These are phyloP conservation scores for Diplocarpon rosae DNA, from an alignment of 2,329 filamentous ascomycete species.

Conservation along the genomic window DNA sequence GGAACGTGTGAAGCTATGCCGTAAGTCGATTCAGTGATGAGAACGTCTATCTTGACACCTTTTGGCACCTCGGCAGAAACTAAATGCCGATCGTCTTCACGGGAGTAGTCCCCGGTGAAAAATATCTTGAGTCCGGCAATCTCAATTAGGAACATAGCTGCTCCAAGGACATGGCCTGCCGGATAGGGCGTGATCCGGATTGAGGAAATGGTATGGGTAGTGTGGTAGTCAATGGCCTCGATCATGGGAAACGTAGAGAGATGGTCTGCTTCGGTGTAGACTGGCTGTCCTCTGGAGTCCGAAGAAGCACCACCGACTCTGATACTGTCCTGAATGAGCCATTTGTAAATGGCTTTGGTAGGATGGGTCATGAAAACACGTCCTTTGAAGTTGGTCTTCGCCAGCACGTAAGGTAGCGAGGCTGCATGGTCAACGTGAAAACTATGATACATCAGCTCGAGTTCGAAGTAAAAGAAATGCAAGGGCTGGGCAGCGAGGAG, in stretches of 20 bases:
- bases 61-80: constrained; percentile 86
- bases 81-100: constrained; percentile 89
- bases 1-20: constrained; percentile 91
- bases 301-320: constrained; percentile 68
- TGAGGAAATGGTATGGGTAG: constrained; percentile 91
- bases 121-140: constrained; percentile 95
- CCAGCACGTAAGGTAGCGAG: constrained; percentile 91
- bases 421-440: constrained; percentile 99
- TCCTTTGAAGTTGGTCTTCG: constrained; percentile 95
- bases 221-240: constrained; percentile 96
- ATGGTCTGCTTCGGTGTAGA: constrained; percentile 94
- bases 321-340: constrained; percentile 95
- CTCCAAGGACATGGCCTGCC: constrained; percentile 92
- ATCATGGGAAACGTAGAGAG: constrained; percentile 87
- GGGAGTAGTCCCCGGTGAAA: constrained; percentile 95
- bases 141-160: constrained; percentile 96
- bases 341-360: constrained; percentile 99
- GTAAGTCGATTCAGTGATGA: constrained; percentile 96
- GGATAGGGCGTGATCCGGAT: constrained; percentile 96
- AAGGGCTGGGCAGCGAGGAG: not conserved
- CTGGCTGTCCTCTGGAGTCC: constrained; percentile 47
- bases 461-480: not conserved
- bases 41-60: constrained; percentile 83
- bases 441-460: constrained; percentile 40
- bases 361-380: constrained; percentile 99